Evolutionary conservation across 192 early-diverging fungal genomes (phyloP).

Genomic region (Podila horticola): DNA sequence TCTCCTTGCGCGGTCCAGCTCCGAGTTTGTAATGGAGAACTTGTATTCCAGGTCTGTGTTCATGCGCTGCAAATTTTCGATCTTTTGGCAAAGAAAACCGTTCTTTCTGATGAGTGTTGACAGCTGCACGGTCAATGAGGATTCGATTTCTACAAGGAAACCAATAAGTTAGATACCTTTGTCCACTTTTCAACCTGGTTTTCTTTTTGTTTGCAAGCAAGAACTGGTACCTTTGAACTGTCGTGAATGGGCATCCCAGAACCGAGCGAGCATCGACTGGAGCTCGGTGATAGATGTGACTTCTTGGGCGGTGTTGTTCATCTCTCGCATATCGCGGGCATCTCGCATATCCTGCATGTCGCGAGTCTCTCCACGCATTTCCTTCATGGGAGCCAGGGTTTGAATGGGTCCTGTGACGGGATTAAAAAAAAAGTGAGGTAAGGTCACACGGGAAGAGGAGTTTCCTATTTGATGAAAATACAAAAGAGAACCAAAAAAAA

Average conservation of each 20-base stretch:
- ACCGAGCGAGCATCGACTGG: slow-evolving; percentile 43
- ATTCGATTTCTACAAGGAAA: slow-evolving; percentile 32
- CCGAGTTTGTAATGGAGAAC: slow-evolving; percentile 50
- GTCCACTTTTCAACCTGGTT: not conserved
- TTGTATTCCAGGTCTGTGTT: slow-evolving; percentile 52
- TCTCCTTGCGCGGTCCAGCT: slow-evolving; percentile 43
- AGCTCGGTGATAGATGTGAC: slow-evolving; percentile 47
- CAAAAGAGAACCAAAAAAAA: too few relatives aligned
- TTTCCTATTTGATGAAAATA: too few relatives aligned
- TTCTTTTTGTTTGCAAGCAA: not conserved
- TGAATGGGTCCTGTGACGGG: not conserved
- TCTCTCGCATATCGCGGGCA: slow-evolving; percentile 29
- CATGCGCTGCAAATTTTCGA: slow-evolving; percentile 45
- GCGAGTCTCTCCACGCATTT: not conserved
- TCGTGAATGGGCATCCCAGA: slow-evolving; percentile 48
- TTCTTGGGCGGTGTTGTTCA: slow-evolving; percentile 49
- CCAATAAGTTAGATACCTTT: not conserved
- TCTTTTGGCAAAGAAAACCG: slow-evolving; percentile 52
- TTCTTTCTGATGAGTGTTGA: slow-evolving; percentile 51
- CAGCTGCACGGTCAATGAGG: slow-evolving; percentile 42
- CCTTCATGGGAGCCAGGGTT: slow-evolving; percentile 10
- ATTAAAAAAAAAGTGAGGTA: too few relatives aligned
- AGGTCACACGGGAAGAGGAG: too few relatives aligned
- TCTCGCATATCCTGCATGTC: slow-evolving; percentile 36
- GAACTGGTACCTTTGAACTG: slow-evolving; percentile 35